These are phyloP conservation scores for Urochloa ruziziensis DNA, from an alignment of 176 grass and related monocot species.

Conservation along the genomic window DNA sequence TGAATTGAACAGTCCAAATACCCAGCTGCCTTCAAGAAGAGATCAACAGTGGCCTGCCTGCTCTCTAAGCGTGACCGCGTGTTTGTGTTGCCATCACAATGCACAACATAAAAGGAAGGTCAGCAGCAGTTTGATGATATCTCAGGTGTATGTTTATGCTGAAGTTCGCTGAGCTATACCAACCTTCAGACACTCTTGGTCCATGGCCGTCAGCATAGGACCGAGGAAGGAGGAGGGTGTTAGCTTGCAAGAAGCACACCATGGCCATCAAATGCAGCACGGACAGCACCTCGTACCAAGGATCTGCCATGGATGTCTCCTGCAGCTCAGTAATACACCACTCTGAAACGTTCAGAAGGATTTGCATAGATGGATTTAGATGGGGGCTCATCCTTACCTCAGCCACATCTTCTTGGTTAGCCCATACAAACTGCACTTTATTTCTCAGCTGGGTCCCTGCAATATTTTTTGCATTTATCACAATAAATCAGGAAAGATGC, in stretches of 20 bases:
- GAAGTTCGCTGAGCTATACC: no score
- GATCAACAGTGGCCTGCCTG: constrained; percentile 65
- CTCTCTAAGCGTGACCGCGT: constrained; percentile 39
- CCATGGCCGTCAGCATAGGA: constrained; percentile 54
- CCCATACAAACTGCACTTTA: constrained; percentile 66
- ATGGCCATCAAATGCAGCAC: constrained; percentile 80
- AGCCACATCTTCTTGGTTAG: constrained; percentile 68
- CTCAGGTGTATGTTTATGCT: not conserved
- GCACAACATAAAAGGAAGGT: constrained; percentile 3
- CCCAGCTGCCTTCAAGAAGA: constrained; percentile 77
- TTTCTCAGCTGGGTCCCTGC: constrained; percentile 49
- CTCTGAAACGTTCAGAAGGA: constrained; percentile 17
- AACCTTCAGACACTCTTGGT: constrained; percentile 68
- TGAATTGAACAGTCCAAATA: constrained; percentile 74
- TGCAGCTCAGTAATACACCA: constrained; percentile 34
- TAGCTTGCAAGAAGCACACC: constrained; percentile 69
- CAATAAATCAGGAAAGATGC: not conserved
- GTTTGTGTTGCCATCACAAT: not conserved
- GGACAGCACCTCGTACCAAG: constrained; percentile 83
- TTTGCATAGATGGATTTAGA: not conserved
- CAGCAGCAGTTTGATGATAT: not conserved
- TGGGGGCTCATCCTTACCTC: constrained; percentile 34
- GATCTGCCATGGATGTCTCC: constrained; percentile 75
- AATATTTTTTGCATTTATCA: not conserved
- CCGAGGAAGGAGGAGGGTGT: constrained; percentile 65